Conservation (phyloP, 768 basidiomycete genomes). For the Serendipita sp. region DNA sequence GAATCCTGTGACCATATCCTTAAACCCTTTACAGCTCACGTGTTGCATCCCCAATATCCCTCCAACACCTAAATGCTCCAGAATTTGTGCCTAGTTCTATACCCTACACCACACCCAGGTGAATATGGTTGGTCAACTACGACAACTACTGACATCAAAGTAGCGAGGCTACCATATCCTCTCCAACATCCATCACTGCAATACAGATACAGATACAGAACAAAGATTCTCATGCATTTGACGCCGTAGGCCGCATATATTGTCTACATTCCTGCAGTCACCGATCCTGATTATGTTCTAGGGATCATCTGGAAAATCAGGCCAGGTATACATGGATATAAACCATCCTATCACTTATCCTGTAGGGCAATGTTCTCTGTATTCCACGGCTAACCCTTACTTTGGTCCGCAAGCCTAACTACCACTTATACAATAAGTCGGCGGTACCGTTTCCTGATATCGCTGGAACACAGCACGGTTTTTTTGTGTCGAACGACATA, state of each 20-base stretch:
- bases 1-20: neutral
- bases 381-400: too few relatives aligned
- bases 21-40: neutral
- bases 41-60: neutral
- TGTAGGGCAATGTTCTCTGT: constrained; percentile 29
- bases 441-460: constrained; percentile 39
- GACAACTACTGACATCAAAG: too few relatives aligned
- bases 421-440: constrained; percentile 76
- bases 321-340: neutral
- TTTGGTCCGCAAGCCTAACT: constrained; percentile 47
- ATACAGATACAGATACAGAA: too few relatives aligned
- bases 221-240: too few relatives aligned
- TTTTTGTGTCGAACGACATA: constrained; percentile 74
- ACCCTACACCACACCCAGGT: neutral
- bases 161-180: too few relatives aligned
- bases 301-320: neutral
- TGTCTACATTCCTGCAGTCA: too few relatives aligned
- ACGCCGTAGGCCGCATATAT: too few relatives aligned
- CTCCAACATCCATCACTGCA: too few relatives aligned
- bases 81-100: neutral
- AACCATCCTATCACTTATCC: constrained; percentile 24
- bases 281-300: too few relatives aligned
- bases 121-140: neutral
- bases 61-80: neutral
- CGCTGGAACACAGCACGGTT: constrained; percentile 26